Conservation (phyloP, 345 rosid species). For the Pistacia atlantica region DNA sequence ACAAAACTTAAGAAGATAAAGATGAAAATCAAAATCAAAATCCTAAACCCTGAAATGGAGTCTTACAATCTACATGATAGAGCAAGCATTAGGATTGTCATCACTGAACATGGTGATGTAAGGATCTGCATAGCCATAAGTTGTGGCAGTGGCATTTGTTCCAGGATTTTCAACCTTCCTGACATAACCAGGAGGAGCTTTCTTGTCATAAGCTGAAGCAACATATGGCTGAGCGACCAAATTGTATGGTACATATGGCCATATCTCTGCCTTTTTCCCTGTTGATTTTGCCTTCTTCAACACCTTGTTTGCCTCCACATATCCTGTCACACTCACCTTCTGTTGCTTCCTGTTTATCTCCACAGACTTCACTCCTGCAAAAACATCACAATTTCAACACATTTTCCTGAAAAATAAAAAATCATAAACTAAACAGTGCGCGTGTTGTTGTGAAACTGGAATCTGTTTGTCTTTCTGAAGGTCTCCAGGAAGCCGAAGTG, state of each 20-base stretch:
- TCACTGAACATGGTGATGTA: slow-evolving; percentile 70
- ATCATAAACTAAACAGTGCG: too few relatives aligned
- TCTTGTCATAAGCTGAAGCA: slow-evolving; percentile 84
- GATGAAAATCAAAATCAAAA: not conserved
- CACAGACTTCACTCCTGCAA: slow-evolving; percentile 77
- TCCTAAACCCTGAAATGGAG: slow-evolving; percentile 15
- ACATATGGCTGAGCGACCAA: slow-evolving; percentile 86
- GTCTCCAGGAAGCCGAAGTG: too few relatives aligned
- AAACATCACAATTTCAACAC: not conserved
- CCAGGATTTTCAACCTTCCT: slow-evolving; percentile 61
- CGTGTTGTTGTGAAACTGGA: too few relatives aligned
- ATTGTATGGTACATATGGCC: slow-evolving; percentile 94
- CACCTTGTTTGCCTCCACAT: slow-evolving; percentile 75
- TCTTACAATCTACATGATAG: slow-evolving; percentile 59
- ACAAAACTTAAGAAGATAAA: not conserved
- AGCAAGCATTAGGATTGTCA: slow-evolving; percentile 96
- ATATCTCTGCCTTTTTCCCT: slow-evolving; percentile 91
- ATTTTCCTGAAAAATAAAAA: not conserved
- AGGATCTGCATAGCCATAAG: slow-evolving; percentile 49
- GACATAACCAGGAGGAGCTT: slow-evolving; percentile 92
- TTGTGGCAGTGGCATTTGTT: slow-evolving; percentile 38
- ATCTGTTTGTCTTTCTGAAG: too few relatives aligned
- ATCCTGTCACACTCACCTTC: slow-evolving; percentile 87
- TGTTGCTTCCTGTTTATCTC: slow-evolving; percentile 90
- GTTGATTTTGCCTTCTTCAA: slow-evolving; percentile 85